Conservation (phyloP, 2,329 filamentous ascomycete species). For the Aspergillus sp. region DNA sequence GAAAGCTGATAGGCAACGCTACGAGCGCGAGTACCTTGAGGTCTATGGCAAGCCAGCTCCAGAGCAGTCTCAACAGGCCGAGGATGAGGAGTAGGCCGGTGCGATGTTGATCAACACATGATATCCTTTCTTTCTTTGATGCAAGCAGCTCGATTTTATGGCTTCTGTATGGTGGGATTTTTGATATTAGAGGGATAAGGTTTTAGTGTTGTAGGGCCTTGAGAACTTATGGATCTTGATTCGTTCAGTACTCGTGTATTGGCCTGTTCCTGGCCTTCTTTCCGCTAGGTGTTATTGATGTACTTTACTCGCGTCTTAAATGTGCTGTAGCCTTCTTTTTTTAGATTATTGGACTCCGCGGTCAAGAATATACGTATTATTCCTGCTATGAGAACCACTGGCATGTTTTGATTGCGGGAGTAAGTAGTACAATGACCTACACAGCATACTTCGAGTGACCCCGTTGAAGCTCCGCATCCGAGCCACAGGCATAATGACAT, state of each 20-base stretch:
- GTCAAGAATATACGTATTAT: background rate
- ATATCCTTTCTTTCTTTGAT: background rate
- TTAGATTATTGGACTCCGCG: background rate
- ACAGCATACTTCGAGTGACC: background rate
- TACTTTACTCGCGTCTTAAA: background rate
- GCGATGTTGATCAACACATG: conserved; percentile 5
- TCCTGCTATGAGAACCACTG: background rate
- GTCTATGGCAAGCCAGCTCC: conserved; percentile 34
- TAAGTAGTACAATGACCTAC: too few relatives aligned
- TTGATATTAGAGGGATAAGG: background rate
- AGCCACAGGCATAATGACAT: too few relatives aligned
- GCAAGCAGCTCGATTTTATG: background rate
- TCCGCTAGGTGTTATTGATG: background rate
- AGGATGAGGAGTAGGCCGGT: background rate
- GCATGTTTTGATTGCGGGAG: too few relatives aligned
- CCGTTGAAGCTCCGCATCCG: background rate
- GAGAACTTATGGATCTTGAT: background rate
- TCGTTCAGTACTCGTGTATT: background rate
- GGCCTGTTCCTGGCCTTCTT: background rate
- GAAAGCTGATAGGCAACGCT: conserved; percentile 31
- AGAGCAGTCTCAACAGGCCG: background rate
- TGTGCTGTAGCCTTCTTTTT: background rate
- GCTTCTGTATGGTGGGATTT: background rate
- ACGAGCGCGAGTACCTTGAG: conserved; percentile 34
- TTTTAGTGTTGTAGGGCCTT: background rate